Percentiles rank a stretch among this genome's conserved stretches.
These are phyloP conservation scores for Nicotiana tabacum DNA, from an alignment of 257 asterid species.

Conservation along the genomic window DNA sequence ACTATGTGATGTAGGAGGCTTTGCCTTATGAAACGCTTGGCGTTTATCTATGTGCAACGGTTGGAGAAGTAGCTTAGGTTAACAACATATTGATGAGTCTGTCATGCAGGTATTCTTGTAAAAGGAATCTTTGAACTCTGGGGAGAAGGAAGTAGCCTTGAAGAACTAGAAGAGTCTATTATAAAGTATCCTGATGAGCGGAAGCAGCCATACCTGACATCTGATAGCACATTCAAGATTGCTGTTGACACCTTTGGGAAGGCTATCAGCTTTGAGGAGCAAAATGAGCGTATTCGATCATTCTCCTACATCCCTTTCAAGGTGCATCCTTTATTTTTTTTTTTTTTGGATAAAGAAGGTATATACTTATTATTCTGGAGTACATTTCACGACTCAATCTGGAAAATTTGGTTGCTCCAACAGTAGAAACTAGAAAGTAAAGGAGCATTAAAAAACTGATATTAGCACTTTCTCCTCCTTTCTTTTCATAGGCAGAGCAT, in stretches of 20 bases:
- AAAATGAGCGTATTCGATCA: constrained; percentile 56
- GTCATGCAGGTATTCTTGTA: constrained; percentile 73
- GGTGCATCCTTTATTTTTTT: constrained; percentile 29
- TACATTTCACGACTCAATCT: neutral
- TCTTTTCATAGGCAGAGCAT: neutral
- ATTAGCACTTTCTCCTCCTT: neutral
- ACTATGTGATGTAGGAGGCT: too few species aligned
- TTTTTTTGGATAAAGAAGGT: constrained; percentile 18
- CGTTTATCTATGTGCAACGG: neutral
- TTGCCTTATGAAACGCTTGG: neutral
- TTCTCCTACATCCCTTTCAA: constrained; percentile 73
- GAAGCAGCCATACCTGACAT: constrained; percentile 56
- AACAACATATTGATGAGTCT: neutral
- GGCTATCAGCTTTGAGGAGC: constrained; percentile 65
- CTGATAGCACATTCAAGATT: constrained; percentile 78
- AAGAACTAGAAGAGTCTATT: constrained; percentile 80
- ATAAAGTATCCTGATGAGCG: constrained; percentile 59
- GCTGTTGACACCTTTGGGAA: constrained; percentile 81
- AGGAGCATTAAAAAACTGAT: neutral
- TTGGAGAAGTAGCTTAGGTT: neutral
- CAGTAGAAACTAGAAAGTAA: neutral
- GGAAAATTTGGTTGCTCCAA: neutral
- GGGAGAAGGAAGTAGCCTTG: constrained; percentile 83
- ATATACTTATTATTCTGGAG: neutral
- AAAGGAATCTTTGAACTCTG: constrained; percentile 94